A percentile compares a stretch with the other conserved stretches of the same genome.
Conservation (phyloP, 164 flowering plant genomes). For the Annona squamosa region DNA sequence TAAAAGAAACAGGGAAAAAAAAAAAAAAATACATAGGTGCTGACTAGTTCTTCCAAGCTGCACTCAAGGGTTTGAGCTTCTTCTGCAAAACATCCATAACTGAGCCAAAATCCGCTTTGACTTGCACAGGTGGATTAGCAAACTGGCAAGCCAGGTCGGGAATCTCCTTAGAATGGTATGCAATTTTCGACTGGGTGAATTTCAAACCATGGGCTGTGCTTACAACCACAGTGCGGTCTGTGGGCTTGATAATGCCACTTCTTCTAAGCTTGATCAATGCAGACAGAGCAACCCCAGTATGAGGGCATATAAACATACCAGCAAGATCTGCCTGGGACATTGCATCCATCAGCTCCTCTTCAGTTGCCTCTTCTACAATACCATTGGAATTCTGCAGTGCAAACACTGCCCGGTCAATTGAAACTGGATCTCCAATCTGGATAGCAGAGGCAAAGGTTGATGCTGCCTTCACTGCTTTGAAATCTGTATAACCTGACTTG, state of each 20-base stretch:
- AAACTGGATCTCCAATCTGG: conserved; percentile 92
- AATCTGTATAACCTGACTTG: conserved; percentile 63
- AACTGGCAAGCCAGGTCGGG: conserved; percentile 52
- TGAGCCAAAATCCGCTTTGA: conserved; percentile 57
- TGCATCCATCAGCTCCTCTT: conserved; percentile 89
- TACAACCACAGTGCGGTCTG: conserved; percentile 80
- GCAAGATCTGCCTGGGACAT: conserved; percentile 77
- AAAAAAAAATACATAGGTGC: too few species aligned
- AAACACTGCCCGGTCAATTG: conserved; percentile 78
- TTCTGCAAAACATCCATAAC: conserved; percentile 70
- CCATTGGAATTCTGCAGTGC: conserved; percentile 65
- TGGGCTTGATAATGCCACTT: conserved; percentile 55
- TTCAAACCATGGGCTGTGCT: conserved; percentile 93
- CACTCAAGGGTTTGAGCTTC: conserved; percentile 12
- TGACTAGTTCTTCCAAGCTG: not conserved
- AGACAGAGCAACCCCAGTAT: conserved; percentile 83
- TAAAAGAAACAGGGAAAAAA: too few species aligned
- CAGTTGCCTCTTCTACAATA: conserved; percentile 88
- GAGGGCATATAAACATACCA: conserved; percentile 90
- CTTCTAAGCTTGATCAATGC: conserved; percentile 70
- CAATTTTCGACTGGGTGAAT: conserved; percentile 81
- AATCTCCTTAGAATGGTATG: conserved; percentile 58
- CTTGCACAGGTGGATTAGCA: conserved; percentile 54
- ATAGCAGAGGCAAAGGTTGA: conserved; percentile 86
- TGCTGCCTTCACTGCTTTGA: conserved; percentile 50